phyloP scores from a whole-genome alignment of 495 filamentous ascomycete species.

The Neurospora discreta region DNA sequence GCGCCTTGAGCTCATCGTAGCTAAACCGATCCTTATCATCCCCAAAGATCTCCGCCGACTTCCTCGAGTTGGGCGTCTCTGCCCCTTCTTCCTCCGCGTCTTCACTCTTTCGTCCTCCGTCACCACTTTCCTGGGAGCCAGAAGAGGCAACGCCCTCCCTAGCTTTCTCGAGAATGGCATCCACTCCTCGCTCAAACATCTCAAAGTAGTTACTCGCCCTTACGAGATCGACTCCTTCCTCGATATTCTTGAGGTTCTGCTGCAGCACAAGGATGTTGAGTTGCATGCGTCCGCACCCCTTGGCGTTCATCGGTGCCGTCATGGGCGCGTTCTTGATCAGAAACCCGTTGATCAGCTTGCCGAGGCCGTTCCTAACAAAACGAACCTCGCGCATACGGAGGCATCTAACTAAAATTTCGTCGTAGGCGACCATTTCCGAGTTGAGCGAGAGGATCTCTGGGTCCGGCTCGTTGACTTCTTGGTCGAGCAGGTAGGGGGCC shows the following conservation, averaged over 20 bases:
- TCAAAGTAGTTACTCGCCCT: constrained; percentile 67
- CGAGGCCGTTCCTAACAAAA: constrained; percentile 67
- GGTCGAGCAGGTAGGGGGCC: constrained; percentile 60
- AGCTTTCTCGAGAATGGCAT: constrained; percentile 53
- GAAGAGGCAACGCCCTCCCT: constrained; percentile 37
- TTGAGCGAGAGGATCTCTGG: constrained; percentile 67
- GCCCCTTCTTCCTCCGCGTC: not conserved
- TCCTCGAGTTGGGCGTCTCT: not conserved
- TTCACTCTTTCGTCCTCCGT: constrained; percentile 21
- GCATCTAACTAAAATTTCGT: constrained; percentile 63
- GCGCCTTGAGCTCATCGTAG: constrained; percentile 72
- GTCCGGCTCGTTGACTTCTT: constrained; percentile 68
- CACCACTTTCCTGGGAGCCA: constrained; percentile 11
- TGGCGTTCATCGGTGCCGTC: constrained; percentile 37
- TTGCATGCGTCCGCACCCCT: constrained; percentile 70
- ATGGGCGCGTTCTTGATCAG: constrained; percentile 31
- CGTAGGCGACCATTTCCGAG: constrained; percentile 67
- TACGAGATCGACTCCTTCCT: constrained; percentile 55
- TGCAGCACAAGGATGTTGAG: constrained; percentile 89
- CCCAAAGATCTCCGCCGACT: constrained; percentile 12
- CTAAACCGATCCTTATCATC: constrained; percentile 44
- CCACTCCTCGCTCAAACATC: constrained; percentile 67
- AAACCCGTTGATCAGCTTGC: constrained; percentile 31
- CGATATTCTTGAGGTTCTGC: constrained; percentile 90
- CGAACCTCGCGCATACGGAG: constrained; percentile 51